These are phyloP conservation scores for Gossypioides kirkii DNA, from an alignment of 345 rosid genomes.

Conservation along the genomic window DNA sequence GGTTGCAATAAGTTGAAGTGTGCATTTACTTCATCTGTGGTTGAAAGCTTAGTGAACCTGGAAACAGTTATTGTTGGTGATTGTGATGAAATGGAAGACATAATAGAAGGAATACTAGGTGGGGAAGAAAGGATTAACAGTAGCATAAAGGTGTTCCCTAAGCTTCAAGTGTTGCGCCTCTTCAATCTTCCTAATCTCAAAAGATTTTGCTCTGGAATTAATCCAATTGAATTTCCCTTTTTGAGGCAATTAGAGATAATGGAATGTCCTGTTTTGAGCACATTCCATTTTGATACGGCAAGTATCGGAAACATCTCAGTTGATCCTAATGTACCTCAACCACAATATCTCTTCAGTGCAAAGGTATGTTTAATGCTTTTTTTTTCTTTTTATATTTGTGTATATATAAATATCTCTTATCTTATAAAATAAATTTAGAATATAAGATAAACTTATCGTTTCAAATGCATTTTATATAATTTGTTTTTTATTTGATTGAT, in stretches of 20 bases:
- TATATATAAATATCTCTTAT: no score
- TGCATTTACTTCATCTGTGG: no score
- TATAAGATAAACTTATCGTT: no score
- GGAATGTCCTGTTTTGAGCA: not conserved
- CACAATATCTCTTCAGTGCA: no score
- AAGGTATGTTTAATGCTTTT: no score
- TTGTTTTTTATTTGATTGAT: no score
- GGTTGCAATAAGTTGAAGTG: not conserved
- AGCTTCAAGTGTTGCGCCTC: accelerated
- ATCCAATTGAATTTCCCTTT: not conserved
- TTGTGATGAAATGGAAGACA: not conserved
- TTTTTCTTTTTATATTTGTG: no score
- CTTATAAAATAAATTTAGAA: no score
- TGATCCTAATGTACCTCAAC: no score
- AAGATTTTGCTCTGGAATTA: not conserved
- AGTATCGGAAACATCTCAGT: not conserved
- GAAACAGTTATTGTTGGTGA: accelerated
- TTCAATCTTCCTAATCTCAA: not conserved
- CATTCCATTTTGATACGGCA: no score
- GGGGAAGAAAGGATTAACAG: not conserved
- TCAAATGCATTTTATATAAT: no score
- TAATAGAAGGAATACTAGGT: not conserved
- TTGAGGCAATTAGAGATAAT: accelerated
- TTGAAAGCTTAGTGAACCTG: not conserved
- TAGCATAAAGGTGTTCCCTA: not conserved